These are phyloP conservation scores for Annona cherimola DNA, from an alignment of 164 flowering plant genomes.

Conservation along the genomic window DNA sequence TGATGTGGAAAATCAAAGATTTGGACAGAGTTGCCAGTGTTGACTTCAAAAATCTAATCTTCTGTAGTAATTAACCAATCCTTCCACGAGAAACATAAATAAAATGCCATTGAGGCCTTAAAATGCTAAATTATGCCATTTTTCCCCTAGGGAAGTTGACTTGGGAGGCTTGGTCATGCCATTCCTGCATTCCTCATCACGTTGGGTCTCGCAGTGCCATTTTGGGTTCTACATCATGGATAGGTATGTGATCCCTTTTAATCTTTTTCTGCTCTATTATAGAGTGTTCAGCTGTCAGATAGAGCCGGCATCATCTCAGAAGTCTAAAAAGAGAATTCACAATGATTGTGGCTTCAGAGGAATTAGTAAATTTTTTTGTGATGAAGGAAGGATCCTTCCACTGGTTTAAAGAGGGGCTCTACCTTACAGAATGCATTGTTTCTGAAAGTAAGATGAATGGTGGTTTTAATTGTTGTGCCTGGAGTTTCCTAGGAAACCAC, in stretches of 20 bases:
- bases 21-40: neutral
- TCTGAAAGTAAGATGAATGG: neutral
- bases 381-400: neutral
- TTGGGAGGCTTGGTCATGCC: conserved; percentile 11
- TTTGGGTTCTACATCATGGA: neutral
- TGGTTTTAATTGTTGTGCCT: neutral
- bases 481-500: neutral
- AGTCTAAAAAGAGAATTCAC: neutral
- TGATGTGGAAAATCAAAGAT: neutral
- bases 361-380: neutral
- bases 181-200: conserved; percentile 4
- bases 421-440: neutral
- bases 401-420: neutral
- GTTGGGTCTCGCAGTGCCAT: neutral
- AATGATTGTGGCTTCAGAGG: conserved; percentile 2
- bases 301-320: neutral
- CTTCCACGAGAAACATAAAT: conserved; percentile 5
- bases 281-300: neutral
- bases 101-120: conserved; percentile 3
- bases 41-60: neutral
- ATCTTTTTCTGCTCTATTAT: neutral
- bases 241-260: conserved; percentile 9
- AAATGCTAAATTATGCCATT: conserved; percentile 10
- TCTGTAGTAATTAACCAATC: conserved; percentile 1
- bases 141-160: conserved; percentile 12